These are phyloP conservation scores for Linum tenue DNA, from an alignment of 345 rosid species.

Conservation along the genomic window DNA sequence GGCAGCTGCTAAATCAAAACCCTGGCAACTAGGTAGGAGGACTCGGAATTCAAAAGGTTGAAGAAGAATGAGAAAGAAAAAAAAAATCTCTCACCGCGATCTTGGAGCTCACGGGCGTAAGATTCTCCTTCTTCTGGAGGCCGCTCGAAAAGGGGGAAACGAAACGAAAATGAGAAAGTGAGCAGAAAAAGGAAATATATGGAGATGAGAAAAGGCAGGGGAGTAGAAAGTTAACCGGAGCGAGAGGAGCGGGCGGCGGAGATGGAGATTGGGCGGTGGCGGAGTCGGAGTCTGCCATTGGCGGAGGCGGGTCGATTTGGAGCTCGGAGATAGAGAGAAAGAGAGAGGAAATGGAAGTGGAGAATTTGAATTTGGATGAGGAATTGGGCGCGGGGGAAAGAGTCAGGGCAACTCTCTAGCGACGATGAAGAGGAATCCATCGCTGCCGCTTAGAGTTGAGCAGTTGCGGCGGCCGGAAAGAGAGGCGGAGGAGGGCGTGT, in stretches of 20 bases:
- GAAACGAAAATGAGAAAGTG: constrained; percentile 2
- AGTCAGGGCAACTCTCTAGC: too few relatives aligned
- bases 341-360: not conserved
- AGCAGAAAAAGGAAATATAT: not conserved
- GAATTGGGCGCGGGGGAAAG: not conserved
- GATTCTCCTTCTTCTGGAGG: constrained; percentile 77
- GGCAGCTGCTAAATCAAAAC: too few relatives aligned
- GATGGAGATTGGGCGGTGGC: not conserved
- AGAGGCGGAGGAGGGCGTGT: too few relatives aligned
- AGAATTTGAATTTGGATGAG: not conserved
- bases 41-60: not conserved
- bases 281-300: not conserved
- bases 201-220: not conserved
- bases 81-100: constrained; percentile 41
- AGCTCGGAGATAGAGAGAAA: not conserved
- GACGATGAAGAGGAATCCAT: too few relatives aligned
- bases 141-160: too few relatives aligned
- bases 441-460: too few relatives aligned
- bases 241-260: constrained; percentile 2
- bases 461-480: too few relatives aligned
- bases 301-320: not conserved
- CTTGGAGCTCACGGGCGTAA: constrained; percentile 50
- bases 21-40: not conserved
- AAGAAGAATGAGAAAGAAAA: not conserved
- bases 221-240: not conserved